Percentiles rank a stretch among this genome's conserved stretches.
These are phyloP conservation scores for Leccinum pachyderme DNA, from an alignment of 1,284 basidiomycete genomes.

Conservation along the genomic window DNA sequence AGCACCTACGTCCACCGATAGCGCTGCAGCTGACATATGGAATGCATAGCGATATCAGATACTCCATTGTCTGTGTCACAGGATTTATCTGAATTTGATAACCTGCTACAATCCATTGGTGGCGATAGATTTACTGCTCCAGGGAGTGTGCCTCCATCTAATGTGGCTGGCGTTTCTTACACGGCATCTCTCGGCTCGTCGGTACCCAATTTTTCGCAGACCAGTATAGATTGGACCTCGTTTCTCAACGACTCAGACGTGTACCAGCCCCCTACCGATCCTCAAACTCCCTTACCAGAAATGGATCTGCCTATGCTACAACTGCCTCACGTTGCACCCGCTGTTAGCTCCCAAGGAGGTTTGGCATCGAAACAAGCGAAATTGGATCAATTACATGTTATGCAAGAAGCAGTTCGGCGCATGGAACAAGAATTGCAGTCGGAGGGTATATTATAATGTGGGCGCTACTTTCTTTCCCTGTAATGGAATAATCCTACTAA, in stretches of 20 bases:
- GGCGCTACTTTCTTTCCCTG: not conserved
- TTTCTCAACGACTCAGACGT: constrained; percentile 11
- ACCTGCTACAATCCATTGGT: constrained; percentile 16
- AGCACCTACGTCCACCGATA: constrained; percentile 1
- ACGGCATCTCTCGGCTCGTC: not conserved
- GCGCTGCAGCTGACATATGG: not conserved
- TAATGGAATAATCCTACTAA: not conserved
- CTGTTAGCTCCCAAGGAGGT: not conserved
- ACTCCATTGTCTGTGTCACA: not conserved
- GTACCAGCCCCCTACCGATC: constrained; percentile 1
- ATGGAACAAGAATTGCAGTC: constrained; percentile 28
- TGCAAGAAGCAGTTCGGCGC: constrained; percentile 29
- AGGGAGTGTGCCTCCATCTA: not conserved
- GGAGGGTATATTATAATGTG: constrained; percentile 22
- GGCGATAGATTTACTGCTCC: not conserved
- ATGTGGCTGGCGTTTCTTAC: not conserved
- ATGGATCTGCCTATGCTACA: constrained; percentile 30
- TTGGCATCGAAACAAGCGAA: constrained; percentile 15
- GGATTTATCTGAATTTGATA: constrained; percentile 12
- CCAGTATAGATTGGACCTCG: constrained; percentile 18
- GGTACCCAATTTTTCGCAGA: constrained; percentile 1
- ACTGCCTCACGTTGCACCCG: constrained; percentile 10
- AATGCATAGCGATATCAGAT: not conserved
- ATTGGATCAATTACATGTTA: constrained; percentile 19
- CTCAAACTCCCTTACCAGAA: constrained; percentile 13